Base-by-base conservation (phyloP, 495 filamentous ascomycete species). In the Penicillium malachiteum region DNA sequence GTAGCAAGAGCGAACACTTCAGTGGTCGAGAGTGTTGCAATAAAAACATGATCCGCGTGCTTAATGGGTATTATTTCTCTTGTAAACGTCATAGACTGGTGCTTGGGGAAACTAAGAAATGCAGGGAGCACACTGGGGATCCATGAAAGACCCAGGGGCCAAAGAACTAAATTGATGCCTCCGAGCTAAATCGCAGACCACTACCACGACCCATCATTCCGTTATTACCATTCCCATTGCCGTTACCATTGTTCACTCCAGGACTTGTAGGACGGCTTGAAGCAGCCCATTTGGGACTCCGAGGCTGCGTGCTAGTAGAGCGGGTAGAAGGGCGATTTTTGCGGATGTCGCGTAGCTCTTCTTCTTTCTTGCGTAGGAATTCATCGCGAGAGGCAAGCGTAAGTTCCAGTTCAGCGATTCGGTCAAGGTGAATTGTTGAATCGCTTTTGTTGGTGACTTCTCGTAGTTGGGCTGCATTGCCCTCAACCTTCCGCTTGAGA, bases 331-430 rank as follows among this genome's bases (percentile, higher is more conserved):
- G 76, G 0, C 76, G 73, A 39, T 76, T 76, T 48, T 79, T 66
- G 73, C 79, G 66, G 53, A 82, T 65, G 57, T 85, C 76, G 57
- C 80, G 71, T 58, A 89, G 70, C 52, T 88, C 86, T 0, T 81
- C 73, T 55, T 90, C 86, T 45, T 85, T 81, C 31, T 81, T 77
- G 16, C 70, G 70, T 12, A 87, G 63, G 2, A 84, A 60, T n/a
- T 72, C 77, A 10, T 84, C 76, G 9, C 74, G 68, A 7, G 63
- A 55, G 32, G 58, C 59, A 2, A 81, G 60, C 3, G 50, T 68
- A 1, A 62, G 37, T 57, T 84, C 80, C 12, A 84, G 67, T 49
- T 87, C 80, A 13, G 64, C 65, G n/a, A 87, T 62, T 16, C 71
- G 67, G 4, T 66, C 48, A 10, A 73, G 39, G 30, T 80, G 67